Evolutionary conservation across 2,329 filamentous ascomycete genomes (phyloP).

Genomic region (Verticillium alfalfae): DNA sequence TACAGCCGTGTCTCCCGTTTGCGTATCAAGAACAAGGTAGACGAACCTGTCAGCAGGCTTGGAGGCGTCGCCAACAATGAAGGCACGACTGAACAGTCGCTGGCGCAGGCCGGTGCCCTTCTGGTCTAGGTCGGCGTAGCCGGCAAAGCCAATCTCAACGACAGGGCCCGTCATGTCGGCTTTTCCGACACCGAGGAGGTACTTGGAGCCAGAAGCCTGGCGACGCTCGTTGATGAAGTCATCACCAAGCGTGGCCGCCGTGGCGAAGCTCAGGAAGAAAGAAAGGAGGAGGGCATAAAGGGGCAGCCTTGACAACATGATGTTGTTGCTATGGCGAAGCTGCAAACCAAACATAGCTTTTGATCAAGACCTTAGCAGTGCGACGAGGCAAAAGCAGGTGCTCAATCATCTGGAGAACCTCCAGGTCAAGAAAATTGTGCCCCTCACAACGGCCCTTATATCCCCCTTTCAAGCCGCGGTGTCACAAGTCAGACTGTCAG

Average conservation of each 20-base stretch:
- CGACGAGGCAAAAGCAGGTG: neutral
- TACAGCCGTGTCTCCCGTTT: constrained; percentile 84
- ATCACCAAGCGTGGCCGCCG: neutral
- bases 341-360: neutral
- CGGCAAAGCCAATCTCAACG: constrained; percentile 86
- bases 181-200: constrained; percentile 51
- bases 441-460: neutral
- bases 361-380: neutral
- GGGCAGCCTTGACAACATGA: neutral
- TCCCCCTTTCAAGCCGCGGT: neutral
- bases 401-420: neutral
- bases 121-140: constrained; percentile 83
- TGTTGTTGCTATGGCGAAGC: neutral
- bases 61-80: constrained; percentile 70
- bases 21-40: constrained; percentile 82
- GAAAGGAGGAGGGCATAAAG: neutral
- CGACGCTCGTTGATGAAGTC: neutral
- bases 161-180: constrained; percentile 66
- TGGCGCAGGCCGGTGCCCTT: constrained; percentile 80
- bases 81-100: constrained; percentile 81
- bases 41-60: constrained; percentile 69
- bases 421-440: neutral
- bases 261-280: neutral
- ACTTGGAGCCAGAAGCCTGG: constrained; percentile 26
- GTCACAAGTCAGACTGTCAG: neutral